Conservation (phyloP, 768 basidiomycete genomes). For the Lactarius deliciosus region DNA sequence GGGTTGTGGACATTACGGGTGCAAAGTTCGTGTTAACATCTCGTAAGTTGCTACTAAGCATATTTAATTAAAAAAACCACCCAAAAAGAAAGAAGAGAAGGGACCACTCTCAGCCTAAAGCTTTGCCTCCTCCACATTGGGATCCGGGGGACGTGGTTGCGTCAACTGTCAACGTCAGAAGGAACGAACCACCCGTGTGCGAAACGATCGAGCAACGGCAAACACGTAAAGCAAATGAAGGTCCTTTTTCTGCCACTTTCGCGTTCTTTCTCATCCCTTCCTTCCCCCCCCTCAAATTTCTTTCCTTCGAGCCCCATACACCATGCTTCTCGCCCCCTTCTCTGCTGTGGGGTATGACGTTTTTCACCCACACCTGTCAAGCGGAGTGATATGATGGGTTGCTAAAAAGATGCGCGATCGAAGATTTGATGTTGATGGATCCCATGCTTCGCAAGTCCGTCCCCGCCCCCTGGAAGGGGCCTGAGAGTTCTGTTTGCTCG, state of each 20-base stretch:
- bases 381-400: neutral
- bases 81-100: neutral
- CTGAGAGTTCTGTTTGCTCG: neutral
- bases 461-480: neutral
- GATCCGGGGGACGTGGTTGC: neutral
- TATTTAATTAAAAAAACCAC: neutral
- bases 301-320: neutral
- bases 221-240: neutral
- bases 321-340: neutral
- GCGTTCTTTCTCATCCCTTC: neutral
- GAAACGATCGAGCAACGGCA: neutral
- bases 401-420: neutral
- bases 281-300: neutral
- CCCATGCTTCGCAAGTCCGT: neutral
- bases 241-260: neutral
- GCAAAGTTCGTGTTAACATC: neutral
- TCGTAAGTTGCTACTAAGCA: neutral
- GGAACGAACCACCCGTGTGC: neutral
- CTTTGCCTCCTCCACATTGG: neutral
- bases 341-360: neutral
- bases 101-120: neutral
- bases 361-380: neutral
- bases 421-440: neutral
- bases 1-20: neutral
- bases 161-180: constrained; percentile 2